A percentile compares a stretch with the other conserved stretches of the same genome.
Evolutionary conservation across 495 filamentous ascomycete genomes (phyloP).

Genomic region (Aspergillus sclerotiicarbonarius): DNA sequence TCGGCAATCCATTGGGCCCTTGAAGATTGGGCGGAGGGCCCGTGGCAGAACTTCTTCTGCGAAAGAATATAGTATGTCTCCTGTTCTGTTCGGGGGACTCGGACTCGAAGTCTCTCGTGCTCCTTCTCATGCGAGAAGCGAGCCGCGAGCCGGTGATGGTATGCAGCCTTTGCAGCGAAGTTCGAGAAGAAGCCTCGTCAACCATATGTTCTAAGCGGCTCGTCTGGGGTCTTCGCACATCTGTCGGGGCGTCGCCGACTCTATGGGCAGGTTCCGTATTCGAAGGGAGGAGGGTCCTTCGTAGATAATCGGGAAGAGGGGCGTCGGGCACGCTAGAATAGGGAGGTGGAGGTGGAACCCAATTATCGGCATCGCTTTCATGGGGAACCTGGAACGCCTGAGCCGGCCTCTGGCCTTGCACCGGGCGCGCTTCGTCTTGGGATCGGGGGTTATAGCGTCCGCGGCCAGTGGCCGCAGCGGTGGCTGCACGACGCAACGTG

Average conservation of each 20-base stretch:
- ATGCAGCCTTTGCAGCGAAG: conserved; percentile 33
- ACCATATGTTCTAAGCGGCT: conserved; percentile 21
- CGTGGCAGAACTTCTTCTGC: conserved; percentile 9
- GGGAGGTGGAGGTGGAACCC: conserved; percentile 90
- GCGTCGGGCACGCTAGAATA: conserved; percentile 70
- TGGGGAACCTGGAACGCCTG: conserved; percentile 58
- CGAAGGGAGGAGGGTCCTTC: conserved; percentile 33
- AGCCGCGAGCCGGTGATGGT: conserved; percentile 26
- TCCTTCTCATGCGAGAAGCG: conserved; percentile 22
- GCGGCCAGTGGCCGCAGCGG: conserved; percentile 69
- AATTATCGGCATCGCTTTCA: conserved; percentile 88
- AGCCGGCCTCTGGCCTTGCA: conserved; percentile 14
- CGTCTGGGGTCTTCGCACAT: conserved; percentile 26
- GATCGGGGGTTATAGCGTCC: conserved; percentile 54
- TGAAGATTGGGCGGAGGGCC: conserved; percentile 5
- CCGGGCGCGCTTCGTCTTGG: conserved; percentile 23
- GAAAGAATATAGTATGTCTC: conserved; percentile 15
- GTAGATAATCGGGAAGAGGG: conserved; percentile 55
- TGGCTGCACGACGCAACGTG: conserved; percentile 74
- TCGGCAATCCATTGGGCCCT: conserved; percentile 4
- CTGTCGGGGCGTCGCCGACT: conserved; percentile 6
- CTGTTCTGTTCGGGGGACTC: conserved; percentile 12
- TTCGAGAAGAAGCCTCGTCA: conserved; percentile 23
- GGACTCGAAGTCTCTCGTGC: conserved; percentile 19
- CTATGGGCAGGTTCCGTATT: conserved; percentile 17